These are phyloP conservation scores for Rhodotorula toruloides DNA, from an alignment of 768 basidiomycete species.

Conservation along the genomic window DNA sequence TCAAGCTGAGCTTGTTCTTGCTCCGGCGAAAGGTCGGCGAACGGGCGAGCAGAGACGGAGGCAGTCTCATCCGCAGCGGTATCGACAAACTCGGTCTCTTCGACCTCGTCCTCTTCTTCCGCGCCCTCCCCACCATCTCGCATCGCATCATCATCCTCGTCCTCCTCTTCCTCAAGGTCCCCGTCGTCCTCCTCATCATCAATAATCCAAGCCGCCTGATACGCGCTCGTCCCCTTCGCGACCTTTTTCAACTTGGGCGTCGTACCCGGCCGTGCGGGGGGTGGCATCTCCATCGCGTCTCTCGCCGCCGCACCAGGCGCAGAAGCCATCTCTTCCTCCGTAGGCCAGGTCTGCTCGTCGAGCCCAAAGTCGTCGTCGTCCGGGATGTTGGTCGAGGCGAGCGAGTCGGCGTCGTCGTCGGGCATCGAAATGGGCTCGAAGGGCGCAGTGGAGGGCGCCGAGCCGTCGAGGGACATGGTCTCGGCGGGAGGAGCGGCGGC, in stretches of 20 bases:
- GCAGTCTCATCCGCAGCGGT: constrained; percentile 55
- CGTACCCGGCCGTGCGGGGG: constrained; percentile 53
- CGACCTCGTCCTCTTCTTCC: constrained; percentile 50
- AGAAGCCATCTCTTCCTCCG: constrained; percentile 79
- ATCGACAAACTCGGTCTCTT: constrained; percentile 58
- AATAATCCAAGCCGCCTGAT: constrained; percentile 93
- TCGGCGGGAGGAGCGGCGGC: constrained; percentile 10
- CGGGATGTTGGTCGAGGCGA: constrained; percentile 59
- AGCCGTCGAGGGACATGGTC: constrained; percentile 62
- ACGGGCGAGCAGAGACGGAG: constrained; percentile 29
- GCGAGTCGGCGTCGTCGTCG: constrained; percentile 68
- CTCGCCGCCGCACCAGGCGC: constrained; percentile 47
- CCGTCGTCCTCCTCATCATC: constrained; percentile 59
- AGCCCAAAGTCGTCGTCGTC: constrained; percentile 83
- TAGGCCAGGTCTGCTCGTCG: constrained; percentile 98
- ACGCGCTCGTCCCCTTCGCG: constrained; percentile 92
- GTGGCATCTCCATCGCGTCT: constrained; percentile 47
- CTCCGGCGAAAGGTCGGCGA: constrained; percentile 68
- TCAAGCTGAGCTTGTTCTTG: constrained; percentile 73
- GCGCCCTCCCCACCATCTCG: constrained; percentile 38
- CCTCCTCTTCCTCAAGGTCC: constrained; percentile 56
- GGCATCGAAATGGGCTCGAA: constrained; percentile 53
- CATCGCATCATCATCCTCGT: constrained; percentile 49
- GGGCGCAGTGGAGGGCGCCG: constrained; percentile 40
- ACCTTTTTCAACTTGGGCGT: constrained; percentile 80